Conservation (phyloP, 2,329 filamentous ascomycete species). For the Aspergillus transmontanensis region DNA sequence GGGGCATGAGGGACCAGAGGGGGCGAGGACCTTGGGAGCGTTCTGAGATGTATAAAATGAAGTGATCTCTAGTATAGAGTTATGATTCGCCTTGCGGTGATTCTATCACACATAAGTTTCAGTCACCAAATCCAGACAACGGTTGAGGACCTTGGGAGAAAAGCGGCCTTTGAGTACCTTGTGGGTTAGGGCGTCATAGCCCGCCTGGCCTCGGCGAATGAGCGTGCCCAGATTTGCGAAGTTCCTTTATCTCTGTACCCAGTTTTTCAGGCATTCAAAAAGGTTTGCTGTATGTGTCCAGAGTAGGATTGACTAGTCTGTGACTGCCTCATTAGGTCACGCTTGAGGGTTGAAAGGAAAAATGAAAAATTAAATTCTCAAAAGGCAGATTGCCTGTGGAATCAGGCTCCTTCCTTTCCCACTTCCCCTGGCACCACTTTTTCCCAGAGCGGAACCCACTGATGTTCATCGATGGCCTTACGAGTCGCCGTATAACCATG, state of each 20-base stretch:
- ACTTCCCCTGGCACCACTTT: background rate
- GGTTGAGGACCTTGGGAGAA: conserved; percentile 10
- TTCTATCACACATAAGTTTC: conserved; percentile 5
- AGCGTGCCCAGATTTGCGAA: background rate
- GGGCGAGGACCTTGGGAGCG: conserved; percentile 36
- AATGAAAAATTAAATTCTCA: background rate
- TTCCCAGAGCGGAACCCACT: background rate
- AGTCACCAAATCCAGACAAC: background rate
- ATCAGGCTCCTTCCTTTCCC: background rate
- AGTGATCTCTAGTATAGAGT: background rate
- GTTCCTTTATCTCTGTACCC: background rate
- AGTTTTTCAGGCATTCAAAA: background rate
- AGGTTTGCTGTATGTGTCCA: too few species aligned
- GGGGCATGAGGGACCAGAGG: conserved; percentile 21
- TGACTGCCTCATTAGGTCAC: background rate
- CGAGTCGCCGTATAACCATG: background rate
- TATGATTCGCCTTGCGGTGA: conserved; percentile 2
- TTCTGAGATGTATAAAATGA: background rate
- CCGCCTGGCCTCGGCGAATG: background rate
- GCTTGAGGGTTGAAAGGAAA: background rate
- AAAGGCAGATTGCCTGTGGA: background rate
- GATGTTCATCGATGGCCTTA: background rate
- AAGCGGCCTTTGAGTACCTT: conserved; percentile 18
- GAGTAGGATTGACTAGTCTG: background rate
- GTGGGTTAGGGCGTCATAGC: conserved; percentile 8